A percentile compares a stretch with the other conserved stretches of the same genome.
phyloP scores from a whole-genome alignment of 1,139 yeast species.

The Debaryomyces subglobosus region DNA sequence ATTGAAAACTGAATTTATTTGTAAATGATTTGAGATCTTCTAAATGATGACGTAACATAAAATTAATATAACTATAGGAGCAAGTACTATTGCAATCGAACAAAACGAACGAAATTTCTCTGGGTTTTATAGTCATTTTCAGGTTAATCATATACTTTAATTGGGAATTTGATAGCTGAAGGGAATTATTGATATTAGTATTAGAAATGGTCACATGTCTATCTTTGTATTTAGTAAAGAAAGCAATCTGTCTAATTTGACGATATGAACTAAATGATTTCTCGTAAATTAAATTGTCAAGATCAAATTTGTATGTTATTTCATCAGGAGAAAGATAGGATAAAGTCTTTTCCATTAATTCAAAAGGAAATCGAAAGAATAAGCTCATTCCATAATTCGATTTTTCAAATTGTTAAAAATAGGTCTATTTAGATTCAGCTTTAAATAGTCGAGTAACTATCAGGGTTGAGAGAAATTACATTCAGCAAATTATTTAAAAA shows the following conservation, averaged over 20 bases:
- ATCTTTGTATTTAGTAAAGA: background rate
- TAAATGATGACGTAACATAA: background rate
- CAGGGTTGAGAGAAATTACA: background rate
- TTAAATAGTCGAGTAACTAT: background rate
- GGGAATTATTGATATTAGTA: background rate
- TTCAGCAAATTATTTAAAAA: no score
- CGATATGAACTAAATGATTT: background rate
- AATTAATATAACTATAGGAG: background rate
- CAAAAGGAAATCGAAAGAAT: background rate
- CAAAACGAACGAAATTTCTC: background rate
- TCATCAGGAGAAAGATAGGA: background rate
- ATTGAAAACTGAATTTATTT: constrained; percentile 1
- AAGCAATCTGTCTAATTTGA: background rate
- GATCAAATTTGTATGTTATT: background rate
- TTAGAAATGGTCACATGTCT: background rate
- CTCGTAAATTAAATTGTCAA: background rate
- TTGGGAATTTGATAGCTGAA: background rate
- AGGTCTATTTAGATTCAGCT: no score
- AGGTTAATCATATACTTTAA: background rate
- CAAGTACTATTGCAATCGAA: background rate
- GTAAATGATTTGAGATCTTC: background rate
- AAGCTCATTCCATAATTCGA: background rate
- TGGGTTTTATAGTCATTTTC: background rate
- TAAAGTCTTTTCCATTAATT: background rate
- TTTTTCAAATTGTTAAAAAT: no score